These are phyloP conservation scores for Plasmodium ovale DNA, from an alignment of 169 alveolate species.

Conservation along the genomic window DNA sequence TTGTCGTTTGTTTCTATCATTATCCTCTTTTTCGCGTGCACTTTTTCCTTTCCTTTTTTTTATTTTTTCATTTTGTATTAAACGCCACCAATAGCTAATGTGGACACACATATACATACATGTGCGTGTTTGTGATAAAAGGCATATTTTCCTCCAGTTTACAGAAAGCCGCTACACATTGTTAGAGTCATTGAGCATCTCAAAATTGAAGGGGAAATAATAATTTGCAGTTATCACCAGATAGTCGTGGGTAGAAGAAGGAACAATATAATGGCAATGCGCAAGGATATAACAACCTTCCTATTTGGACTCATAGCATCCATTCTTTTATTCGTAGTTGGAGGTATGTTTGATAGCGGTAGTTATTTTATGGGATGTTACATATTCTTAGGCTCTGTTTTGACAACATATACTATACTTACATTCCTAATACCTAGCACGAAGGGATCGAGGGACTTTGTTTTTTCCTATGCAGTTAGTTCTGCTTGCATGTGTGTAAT, in stretches of 20 bases:
- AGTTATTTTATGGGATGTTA: conserved; percentile 14
- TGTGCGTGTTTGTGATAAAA: too few relatives aligned
- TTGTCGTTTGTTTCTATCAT: too few relatives aligned
- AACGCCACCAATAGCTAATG: too few relatives aligned
- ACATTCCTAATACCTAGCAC: conserved; percentile 35
- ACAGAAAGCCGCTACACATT: too few relatives aligned
- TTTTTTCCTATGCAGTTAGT: conserved; percentile 42
- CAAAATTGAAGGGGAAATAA: neutral
- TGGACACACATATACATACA: too few relatives aligned
- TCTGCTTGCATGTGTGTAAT: conserved; percentile 33
- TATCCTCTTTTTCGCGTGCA: too few relatives aligned
- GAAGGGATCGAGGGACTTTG: conserved; percentile 44
- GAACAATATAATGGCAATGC: conserved; percentile 12
- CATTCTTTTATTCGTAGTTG: conserved; percentile 24
- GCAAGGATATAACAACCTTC: conserved; percentile 8
- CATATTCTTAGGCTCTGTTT: neutral
- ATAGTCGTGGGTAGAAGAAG: neutral
- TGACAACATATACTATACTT: conserved; percentile 20
- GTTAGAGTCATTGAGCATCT: too few relatives aligned
- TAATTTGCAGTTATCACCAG: neutral
- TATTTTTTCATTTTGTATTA: too few relatives aligned
- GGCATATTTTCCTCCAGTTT: too few relatives aligned
- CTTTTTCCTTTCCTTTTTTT: too few relatives aligned
- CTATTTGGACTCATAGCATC: conserved; percentile 47
- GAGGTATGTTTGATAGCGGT: conserved; percentile 1